These are phyloP conservation scores for Pseudozyma hubeiensis DNA, from an alignment of 1,284 basidiomycete species.

Conservation along the genomic window DNA sequence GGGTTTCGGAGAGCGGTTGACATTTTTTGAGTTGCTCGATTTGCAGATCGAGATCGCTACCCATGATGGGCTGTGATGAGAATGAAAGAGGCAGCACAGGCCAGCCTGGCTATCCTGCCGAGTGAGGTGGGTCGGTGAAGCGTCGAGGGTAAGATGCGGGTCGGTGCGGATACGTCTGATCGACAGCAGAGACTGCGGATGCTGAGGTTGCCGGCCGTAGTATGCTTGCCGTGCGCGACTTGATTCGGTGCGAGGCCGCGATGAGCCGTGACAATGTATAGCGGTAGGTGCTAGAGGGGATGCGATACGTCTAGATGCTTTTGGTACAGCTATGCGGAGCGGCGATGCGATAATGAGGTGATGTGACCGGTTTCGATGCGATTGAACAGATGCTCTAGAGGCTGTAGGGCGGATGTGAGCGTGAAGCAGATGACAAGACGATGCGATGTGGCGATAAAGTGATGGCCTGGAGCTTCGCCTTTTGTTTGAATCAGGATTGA, in stretches of 20 bases:
- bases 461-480: background rate
- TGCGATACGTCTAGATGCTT: too few relatives aligned
- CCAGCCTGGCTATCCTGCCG: slow-evolving; percentile 25
- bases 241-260: too few relatives aligned
- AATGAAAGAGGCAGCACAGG: slow-evolving; percentile 17
- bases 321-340: too few relatives aligned
- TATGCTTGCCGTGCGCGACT: too few relatives aligned
- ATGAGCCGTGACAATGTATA: too few relatives aligned
- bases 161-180: background rate
- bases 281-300: too few relatives aligned
- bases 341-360: too few relatives aligned
- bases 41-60: slow-evolving; percentile 57
- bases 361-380: too few relatives aligned
- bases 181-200: background rate
- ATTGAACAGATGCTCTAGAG: too few relatives aligned
- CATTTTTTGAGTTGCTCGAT: slow-evolving; percentile 64
- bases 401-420: too few relatives aligned
- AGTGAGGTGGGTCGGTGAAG: background rate
- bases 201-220: background rate
- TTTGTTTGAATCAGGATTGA: background rate
- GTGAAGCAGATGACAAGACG: background rate
- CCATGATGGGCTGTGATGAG: slow-evolving; percentile 31
- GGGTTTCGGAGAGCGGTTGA: slow-evolving; percentile 60
- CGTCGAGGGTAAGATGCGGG: too few relatives aligned
- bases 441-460: background rate